These are phyloP conservation scores for Pythium angustatum DNA, from an alignment of 352 stramenopile genomes.

Conservation along the genomic window DNA sequence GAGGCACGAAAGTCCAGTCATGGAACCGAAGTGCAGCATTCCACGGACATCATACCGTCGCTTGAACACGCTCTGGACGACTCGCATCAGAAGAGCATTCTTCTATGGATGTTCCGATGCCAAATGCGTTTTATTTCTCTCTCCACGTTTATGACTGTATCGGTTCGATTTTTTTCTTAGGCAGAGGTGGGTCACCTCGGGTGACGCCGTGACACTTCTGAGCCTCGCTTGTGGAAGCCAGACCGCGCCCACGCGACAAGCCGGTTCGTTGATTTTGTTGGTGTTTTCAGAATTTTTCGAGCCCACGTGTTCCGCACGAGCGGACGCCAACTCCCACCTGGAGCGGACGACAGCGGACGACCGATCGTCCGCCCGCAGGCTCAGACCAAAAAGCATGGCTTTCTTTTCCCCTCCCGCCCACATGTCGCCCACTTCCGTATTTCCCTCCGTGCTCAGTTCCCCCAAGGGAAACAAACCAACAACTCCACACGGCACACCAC, in stretches of 20 bases:
- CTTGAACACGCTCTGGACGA: neutral
- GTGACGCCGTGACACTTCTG: neutral
- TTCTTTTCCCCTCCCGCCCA: neutral
- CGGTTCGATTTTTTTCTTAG: neutral
- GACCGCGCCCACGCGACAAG: conserved; percentile 4
- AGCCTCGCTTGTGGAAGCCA: neutral
- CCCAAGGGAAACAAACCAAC: neutral
- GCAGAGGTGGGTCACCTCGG: too few species aligned
- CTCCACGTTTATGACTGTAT: too few species aligned
- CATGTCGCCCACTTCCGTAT: conserved; percentile 15
- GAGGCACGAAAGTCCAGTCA: neutral
- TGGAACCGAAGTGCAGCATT: conserved; percentile 1
- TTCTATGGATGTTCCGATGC: neutral
- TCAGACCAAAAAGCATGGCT: neutral
- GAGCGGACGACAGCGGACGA: conserved; percentile 12
- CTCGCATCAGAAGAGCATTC: neutral
- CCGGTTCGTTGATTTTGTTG: conserved; percentile 7
- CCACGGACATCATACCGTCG: too few species aligned
- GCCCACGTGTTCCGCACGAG: conserved; percentile 3
- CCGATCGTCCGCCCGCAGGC: conserved; percentile 20
- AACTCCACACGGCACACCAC: too few species aligned
- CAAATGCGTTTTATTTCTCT: neutral
- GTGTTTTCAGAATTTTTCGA: neutral
- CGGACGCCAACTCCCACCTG: conserved; percentile 6
- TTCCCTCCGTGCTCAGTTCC: too few species aligned